Conservation (phyloP, 2,329 filamentous ascomycete species). For the Fusarium guadeloupense region DNA sequence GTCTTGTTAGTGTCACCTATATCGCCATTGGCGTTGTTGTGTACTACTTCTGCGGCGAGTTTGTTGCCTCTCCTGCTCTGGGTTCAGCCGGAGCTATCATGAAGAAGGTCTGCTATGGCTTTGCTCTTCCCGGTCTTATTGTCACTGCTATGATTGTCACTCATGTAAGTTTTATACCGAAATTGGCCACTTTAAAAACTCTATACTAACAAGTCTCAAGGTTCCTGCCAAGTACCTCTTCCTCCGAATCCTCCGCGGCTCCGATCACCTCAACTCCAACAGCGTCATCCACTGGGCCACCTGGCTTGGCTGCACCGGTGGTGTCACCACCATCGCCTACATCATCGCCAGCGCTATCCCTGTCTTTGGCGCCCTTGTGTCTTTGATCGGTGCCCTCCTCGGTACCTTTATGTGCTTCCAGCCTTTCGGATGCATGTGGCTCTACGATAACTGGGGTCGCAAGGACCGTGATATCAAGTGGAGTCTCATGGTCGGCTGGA, state of each 20-base stretch:
- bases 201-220: conserved; percentile 7
- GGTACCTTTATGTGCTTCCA: conserved; percentile 35
- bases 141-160: conserved; percentile 42
- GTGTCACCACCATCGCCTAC: conserved; percentile 21
- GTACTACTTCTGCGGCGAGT: conserved; percentile 57
- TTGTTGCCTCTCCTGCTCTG: conserved; percentile 57
- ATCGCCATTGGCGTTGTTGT: conserved; percentile 50
- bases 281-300: conserved; percentile 42
- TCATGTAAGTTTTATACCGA: conserved; percentile 36
- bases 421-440: conserved; percentile 33
- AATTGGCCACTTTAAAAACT: neutral
- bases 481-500: conserved; percentile 13
- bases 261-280: conserved; percentile 43
- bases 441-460: conserved; percentile 22
- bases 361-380: conserved; percentile 26
- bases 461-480: conserved; percentile 3
- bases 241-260: conserved; percentile 42
- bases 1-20: conserved; percentile 46
- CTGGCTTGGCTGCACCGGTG: conserved; percentile 38
- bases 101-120: conserved; percentile 57
- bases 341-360: conserved; percentile 33
- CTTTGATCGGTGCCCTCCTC: conserved; percentile 26
- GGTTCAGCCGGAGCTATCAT: conserved; percentile 54
- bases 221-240: conserved; percentile 45
- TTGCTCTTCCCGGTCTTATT: conserved; percentile 46